Evolutionary conservation across 495 filamentous ascomycete species (phyloP).

Genomic region (Penicillium psychrofluorescens): DNA sequence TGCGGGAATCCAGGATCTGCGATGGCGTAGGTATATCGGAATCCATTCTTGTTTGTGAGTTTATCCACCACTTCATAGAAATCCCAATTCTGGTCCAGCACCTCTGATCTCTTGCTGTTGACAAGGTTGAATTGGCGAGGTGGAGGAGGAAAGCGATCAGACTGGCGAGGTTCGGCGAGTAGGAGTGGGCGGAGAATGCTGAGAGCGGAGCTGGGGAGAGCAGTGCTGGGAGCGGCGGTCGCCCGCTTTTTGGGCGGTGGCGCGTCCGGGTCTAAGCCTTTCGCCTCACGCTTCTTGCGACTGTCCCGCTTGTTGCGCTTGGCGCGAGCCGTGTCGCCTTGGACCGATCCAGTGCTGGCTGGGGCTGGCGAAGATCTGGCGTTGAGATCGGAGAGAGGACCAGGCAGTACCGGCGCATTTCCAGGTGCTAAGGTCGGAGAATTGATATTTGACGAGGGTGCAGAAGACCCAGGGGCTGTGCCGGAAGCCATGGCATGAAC

Average conservation of each 20-base stretch:
- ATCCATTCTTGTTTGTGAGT: constrained; percentile 85
- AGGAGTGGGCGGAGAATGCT: constrained; percentile 25
- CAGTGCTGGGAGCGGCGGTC: constrained; percentile 22
- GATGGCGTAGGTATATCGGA: constrained; percentile 84
- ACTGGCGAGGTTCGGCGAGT: constrained; percentile 28
- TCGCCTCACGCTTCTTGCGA: constrained; percentile 71
- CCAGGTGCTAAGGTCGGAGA: constrained; percentile 30
- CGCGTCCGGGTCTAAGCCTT: constrained; percentile 39
- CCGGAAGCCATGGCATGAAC: constrained; percentile 25
- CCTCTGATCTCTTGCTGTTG: constrained; percentile 24
- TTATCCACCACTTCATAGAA: constrained; percentile 48
- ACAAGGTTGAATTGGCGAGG: constrained; percentile 36
- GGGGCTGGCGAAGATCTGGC: constrained; percentile 33
- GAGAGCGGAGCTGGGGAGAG: constrained; percentile 23
- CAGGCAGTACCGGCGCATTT: constrained; percentile 20
- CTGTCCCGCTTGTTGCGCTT: constrained; percentile 43
- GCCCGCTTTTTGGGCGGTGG: constrained; percentile 32
- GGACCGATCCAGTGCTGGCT: constrained; percentile 20
- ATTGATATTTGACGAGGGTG: constrained; percentile 38
- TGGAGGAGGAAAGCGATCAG: constrained; percentile 33
- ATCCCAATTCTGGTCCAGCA: constrained; percentile 31
- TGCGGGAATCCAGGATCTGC: constrained; percentile 80
- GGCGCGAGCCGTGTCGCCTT: constrained; percentile 28
- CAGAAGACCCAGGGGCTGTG: constrained; percentile 32
- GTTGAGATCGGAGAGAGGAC: constrained; percentile 25